Base-by-base conservation (phyloP, 2,329 filamentous ascomycete species). In the Sporothrix dimorphospora region DNA sequence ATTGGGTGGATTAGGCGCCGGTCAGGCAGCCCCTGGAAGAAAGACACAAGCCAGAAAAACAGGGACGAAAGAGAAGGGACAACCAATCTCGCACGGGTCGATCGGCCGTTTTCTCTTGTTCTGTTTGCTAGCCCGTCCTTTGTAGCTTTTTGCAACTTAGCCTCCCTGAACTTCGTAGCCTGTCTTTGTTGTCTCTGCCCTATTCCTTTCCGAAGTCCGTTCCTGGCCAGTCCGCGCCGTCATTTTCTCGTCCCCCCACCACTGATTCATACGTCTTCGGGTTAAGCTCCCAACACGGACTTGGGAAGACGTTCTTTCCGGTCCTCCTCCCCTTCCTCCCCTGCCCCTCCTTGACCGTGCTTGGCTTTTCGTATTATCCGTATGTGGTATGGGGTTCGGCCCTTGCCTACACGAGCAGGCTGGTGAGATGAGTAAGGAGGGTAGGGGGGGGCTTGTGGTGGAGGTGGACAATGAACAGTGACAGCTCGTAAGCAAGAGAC, bases 1-100 rank as follows among this genome's bases (percentile, higher is more conserved):
- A 69, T 69, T 69, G 66, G 66, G 30, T 11, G 21, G 21, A 69
- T 51, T 69, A 69, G 66, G 49, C 66, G 66, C 66, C 66, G n/a
- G 47, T 40, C 45, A 27, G 19, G n/a, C 16, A 14, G 27, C 55
- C 27, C 47, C 49, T 42, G 40, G 40, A n/a, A 49, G 47, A 49
- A 1, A 49, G n/a, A n/a, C n/a, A n/a, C n/a, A n/a, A n/a, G n/a
- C n/a, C n/a, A n/a, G n/a, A n/a, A n/a, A n/a, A n/a, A n/a, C 27
- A 38, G 55, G 38, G 30, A n/a, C 4, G 14, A n/a, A 11, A 21
- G 14, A 38, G 21, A 38, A 21, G 16, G 16, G 14, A 65, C n/a
- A 40, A 12, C 8, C 8, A 63, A 24, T 24, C 57, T 42, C 12
- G 40, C 40, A 45, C 6, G 40, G 61, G 21, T 47, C 21, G 61